Evolutionary conservation across 2,329 filamentous ascomycete species (phyloP).

Genomic region (Amauroascus verrucosus): DNA sequence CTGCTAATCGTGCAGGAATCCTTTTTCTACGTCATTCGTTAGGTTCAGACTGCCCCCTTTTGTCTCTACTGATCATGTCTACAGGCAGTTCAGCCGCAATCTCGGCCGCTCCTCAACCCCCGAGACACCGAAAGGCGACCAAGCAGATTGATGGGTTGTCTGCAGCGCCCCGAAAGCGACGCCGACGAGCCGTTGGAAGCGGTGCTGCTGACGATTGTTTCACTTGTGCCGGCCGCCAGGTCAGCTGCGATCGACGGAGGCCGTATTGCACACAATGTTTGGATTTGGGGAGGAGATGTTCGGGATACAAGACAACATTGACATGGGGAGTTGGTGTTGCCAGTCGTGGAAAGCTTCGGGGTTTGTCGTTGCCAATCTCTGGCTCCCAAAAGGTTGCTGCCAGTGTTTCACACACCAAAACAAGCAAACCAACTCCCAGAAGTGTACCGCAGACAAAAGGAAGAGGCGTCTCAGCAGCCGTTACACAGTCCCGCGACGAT

Average conservation of each 20-base stretch:
- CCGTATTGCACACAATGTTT: conserved; percentile 94
- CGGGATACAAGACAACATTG: conserved; percentile 90
- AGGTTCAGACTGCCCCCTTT: background rate
- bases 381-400: conserved; percentile 34
- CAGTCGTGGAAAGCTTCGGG: conserved; percentile 86
- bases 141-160: conserved; percentile 9
- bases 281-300: conserved; percentile 82
- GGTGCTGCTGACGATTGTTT: conserved; percentile 94
- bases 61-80: background rate
- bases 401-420: conserved; percentile 18
- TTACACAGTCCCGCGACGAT: background rate
- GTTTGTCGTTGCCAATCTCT: conserved; percentile 62
- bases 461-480: background rate
- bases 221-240: conserved; percentile 70
- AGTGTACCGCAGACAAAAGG: conserved; percentile 1
- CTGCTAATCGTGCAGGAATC: background rate
- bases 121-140: background rate
- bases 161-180: conserved; percentile 51
- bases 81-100: background rate
- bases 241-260: conserved; percentile 80
- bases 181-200: conserved; percentile 76
- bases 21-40: background rate
- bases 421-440: background rate
- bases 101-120: background rate
- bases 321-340: conserved; percentile 96